phyloP scores from a whole-genome alignment of 805 yeast genomes.

The Ogataea siamensis region DNA sequence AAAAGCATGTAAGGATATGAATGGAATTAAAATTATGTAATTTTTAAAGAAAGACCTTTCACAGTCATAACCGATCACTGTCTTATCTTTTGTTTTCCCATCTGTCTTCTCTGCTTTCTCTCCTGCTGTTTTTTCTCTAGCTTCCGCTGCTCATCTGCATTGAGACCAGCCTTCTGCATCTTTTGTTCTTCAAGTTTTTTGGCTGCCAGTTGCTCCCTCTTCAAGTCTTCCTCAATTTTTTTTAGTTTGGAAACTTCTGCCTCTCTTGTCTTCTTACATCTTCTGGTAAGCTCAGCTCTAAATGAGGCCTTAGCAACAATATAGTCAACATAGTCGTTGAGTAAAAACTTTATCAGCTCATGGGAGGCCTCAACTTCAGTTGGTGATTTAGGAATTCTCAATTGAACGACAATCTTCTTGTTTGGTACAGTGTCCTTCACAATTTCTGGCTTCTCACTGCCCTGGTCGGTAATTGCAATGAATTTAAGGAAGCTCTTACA shows the following conservation, averaged over 20 bases:
- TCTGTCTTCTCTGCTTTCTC: slow-evolving; percentile 73
- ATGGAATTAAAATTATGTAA: slow-evolving; percentile 1
- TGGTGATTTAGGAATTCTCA: slow-evolving; percentile 48
- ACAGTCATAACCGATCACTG: slow-evolving; percentile 1
- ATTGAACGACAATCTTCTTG: slow-evolving; percentile 54
- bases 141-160: slow-evolving; percentile 79
- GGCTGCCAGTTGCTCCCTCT: slow-evolving; percentile 65
- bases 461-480: slow-evolving; percentile 82
- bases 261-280: slow-evolving; percentile 75
- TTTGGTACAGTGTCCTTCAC: slow-evolving; percentile 53
- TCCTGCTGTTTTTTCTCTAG: slow-evolving; percentile 75
- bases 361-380: slow-evolving; percentile 51
- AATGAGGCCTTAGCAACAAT: slow-evolving; percentile 45
- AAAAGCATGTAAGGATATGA: slow-evolving; percentile 13
- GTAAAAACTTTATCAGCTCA: slow-evolving; percentile 60
- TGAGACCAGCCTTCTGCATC: slow-evolving; percentile 60
- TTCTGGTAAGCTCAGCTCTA: slow-evolving; percentile 74
- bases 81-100: slow-evolving; percentile 57
- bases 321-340: slow-evolving; percentile 36
- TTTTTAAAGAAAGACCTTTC: neutral
- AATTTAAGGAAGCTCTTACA: slow-evolving; percentile 51
- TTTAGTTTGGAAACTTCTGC: slow-evolving; percentile 66
- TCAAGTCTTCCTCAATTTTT: slow-evolving; percentile 62
- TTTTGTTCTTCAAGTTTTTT: slow-evolving; percentile 70
- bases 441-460: slow-evolving; percentile 64